Evolutionary conservation across 352 stramenopile genomes (phyloP).

Genomic region (Hyaloperonospora brassicae): DNA sequence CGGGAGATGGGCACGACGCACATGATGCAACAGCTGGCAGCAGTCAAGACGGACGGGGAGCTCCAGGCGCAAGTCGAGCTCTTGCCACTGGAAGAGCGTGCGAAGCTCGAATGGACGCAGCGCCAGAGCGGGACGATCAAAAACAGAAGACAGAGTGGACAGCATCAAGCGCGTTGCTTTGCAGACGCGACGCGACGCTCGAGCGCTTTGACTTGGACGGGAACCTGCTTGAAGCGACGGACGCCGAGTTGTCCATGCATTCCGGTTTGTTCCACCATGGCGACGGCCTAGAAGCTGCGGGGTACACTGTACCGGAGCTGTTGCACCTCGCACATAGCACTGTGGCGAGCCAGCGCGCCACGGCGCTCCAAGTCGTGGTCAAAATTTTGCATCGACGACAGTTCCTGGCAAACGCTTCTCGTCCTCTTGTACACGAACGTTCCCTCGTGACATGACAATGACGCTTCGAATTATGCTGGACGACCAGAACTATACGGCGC

Average conservation of each 20-base stretch:
- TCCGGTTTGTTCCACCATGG: conserved; percentile 79
- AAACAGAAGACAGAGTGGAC: conserved; percentile 5
- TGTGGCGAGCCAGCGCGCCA: conserved; percentile 57
- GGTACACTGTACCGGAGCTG: conserved; percentile 70
- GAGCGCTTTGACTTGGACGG: conserved; percentile 69
- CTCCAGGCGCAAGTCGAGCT: conserved; percentile 34
- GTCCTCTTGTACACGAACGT: conserved; percentile 18
- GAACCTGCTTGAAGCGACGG: conserved; percentile 18
- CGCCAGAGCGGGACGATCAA: conserved; percentile 9
- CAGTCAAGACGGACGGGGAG: conserved; percentile 59
- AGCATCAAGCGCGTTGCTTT: conserved; percentile 9
- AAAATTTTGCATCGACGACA: conserved; percentile 52
- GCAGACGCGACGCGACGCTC: conserved; percentile 20
- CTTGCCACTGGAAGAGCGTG: conserved; percentile 55
- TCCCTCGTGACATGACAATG: conserved; percentile 40
- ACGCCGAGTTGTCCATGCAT: conserved; percentile 27
- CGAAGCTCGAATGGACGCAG: conserved; percentile 75
- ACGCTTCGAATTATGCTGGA: conserved; percentile 49
- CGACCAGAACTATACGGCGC: conserved; percentile 56
- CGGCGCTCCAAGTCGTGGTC: conserved; percentile 51
- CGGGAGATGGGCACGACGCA: too few species aligned
- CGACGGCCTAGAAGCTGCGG: conserved; percentile 54
- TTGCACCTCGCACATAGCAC: conserved; percentile 56
- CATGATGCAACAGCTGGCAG: conserved; percentile 33
- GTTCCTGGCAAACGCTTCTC: conserved; percentile 12